Evolutionary conservation across 768 basidiomycete species (phyloP).

Genomic region (Panaeolus papilionaceus): DNA sequence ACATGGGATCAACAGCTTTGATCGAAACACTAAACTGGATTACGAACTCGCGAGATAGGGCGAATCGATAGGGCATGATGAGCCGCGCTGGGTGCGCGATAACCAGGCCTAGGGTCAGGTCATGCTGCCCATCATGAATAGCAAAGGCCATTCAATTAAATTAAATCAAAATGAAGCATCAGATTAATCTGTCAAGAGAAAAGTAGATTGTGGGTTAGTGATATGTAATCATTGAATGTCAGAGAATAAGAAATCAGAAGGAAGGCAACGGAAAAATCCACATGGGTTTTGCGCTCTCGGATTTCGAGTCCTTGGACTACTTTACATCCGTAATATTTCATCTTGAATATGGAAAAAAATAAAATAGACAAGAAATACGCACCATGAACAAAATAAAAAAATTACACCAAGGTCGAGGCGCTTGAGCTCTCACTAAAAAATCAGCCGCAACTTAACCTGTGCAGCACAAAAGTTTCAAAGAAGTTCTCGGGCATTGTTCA

Average conservation of each 20-base stretch:
- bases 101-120: background rate
- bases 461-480: background rate
- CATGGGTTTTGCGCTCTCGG: slow-evolving; percentile 47
- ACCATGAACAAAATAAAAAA: background rate
- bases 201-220: slow-evolving; percentile 18
- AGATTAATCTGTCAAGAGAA: slow-evolving; percentile 19
- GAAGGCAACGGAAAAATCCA: slow-evolving; percentile 73
- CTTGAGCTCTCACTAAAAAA: background rate
- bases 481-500: background rate
- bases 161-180: background rate
- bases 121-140: background rate
- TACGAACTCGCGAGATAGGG: background rate
- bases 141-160: slow-evolving; percentile 2
- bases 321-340: slow-evolving; percentile 37
- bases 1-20: background rate
- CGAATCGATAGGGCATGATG: slow-evolving; percentile 2
- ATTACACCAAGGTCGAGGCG: background rate
- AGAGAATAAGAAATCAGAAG: slow-evolving; percentile 48
- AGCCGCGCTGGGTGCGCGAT: background rate
- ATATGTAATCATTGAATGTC: slow-evolving; percentile 11
- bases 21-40: background rate
- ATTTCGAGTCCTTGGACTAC: slow-evolving; percentile 31
- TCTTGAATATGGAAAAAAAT: slow-evolving; percentile 21
- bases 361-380: slow-evolving; percentile 15
- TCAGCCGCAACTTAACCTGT: background rate